Evolutionary conservation across 768 basidiomycete species (phyloP), one percentile per base, ranked within the genome.

Genomic region (Cyathus striatus): DNA sequence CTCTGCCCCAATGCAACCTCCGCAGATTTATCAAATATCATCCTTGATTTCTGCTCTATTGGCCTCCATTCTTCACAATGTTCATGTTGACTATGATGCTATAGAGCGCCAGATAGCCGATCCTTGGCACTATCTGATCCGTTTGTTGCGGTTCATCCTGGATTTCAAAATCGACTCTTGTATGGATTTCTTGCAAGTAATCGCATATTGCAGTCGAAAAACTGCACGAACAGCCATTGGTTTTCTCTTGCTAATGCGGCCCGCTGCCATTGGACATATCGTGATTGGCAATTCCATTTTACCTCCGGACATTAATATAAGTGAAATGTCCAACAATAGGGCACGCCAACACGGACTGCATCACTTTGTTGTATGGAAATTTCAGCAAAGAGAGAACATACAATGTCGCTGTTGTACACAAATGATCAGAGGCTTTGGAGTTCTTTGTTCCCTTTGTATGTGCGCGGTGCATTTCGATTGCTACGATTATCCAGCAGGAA

Each of bases 391-490:
- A 9, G 50, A 25, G 18, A 49, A 30, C 51, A 62, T 38, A 32
- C 49, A 69, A 24, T 92, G 89, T 54, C 66, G 69, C 10, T 70
- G 69, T 13, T 91, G 87, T 52, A 57, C 62, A 12, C 67, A 64
- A 20, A 49, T 60, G 10, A 74, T 90, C 34, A 56, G 59, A 32
- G 87, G 81, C n/a, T 87, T 86, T 53, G 84, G 81, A 4, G 63
- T 93, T 5, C 59, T 81, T 9, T 91, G 89, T 53, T 73, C 83
- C 1, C 72, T 82, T 38, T 90, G 89, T 60, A 68, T 75, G 57
- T 83, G 79, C 45, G 63, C 70, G 1, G 76, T 87, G 5, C 90
- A 93, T 59, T 78, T 88, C 45, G 79, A 82, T 49, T 93, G 90
- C 63, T 90, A 88, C 52, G 80, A 86, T 50, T 70, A 80, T 46